A percentile compares a stretch with the other conserved stretches of the same genome.
phyloP scores from a whole-genome alignment of 2,329 filamentous ascomycete genomes.

The Fusarium illudens region DNA sequence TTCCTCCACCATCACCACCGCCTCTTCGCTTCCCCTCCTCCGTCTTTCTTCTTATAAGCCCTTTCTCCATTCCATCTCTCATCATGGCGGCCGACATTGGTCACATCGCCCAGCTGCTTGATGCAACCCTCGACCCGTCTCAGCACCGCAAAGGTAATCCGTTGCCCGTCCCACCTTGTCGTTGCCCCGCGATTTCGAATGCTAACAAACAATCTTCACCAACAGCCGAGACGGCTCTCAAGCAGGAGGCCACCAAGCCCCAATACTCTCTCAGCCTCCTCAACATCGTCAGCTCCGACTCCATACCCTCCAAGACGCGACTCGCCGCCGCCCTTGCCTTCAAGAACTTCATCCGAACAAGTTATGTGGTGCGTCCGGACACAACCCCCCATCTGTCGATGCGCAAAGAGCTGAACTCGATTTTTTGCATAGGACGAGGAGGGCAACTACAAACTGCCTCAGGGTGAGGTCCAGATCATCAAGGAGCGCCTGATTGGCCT shows the following conservation, averaged over 20 bases:
- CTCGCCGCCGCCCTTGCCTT: conserved; percentile 92
- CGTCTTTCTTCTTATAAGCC: conserved; percentile 11
- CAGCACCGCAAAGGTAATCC: conserved; percentile 86
- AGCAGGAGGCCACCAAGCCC: conserved; percentile 80
- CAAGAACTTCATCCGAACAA: conserved; percentile 96
- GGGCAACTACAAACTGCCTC: conserved; percentile 87
- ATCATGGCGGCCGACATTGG: conserved; percentile 66
- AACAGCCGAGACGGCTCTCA: conserved; percentile 82
- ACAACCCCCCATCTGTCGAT: conserved; percentile 4
- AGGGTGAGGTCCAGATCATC: conserved; percentile 85
- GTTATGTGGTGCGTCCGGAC: conserved; percentile 76
- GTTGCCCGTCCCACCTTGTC: conserved; percentile 36
- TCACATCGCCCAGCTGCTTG: conserved; percentile 80
- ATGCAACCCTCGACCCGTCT: conserved; percentile 87
- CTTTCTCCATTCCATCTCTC: conserved; percentile 30
- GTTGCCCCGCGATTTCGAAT: conserved; percentile 45
- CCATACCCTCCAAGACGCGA: conserved; percentile 78
- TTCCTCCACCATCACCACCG: conserved; percentile 34
- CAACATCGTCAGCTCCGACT: conserved; percentile 83
- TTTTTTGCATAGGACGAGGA: conserved; percentile 75
- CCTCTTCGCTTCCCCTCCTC: conserved; percentile 29
- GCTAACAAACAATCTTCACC: conserved; percentile 48
- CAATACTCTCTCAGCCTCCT: conserved; percentile 89
- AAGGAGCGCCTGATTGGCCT: conserved; percentile 95
- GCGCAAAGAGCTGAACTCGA: conserved; percentile 30